Conservation (phyloP, 2,329 filamentous ascomycete genomes). For the Cladosporium sp. region DNA sequence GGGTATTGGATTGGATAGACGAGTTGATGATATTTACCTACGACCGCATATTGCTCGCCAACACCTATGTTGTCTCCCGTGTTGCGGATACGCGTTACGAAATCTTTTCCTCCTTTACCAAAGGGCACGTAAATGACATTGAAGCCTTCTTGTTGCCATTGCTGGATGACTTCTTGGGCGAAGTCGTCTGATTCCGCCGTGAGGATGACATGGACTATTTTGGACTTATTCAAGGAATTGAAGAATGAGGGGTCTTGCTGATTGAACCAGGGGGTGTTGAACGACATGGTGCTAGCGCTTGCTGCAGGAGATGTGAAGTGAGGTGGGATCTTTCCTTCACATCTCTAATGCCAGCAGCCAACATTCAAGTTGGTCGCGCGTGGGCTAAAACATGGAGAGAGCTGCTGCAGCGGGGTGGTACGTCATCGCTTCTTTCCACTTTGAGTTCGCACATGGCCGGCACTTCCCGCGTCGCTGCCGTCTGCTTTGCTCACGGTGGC, state of each 20-base stretch:
- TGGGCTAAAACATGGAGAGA: not conserved
- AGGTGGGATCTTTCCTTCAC: too few species aligned
- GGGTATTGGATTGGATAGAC: constrained; percentile 24
- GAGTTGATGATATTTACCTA: constrained; percentile 42
- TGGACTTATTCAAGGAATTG: constrained; percentile 35
- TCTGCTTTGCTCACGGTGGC: not conserved
- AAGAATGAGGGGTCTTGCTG: constrained; percentile 30
- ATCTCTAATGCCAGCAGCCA: too few species aligned
- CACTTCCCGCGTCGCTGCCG: too few species aligned
- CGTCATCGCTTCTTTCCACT: not conserved
- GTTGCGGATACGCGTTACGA: constrained; percentile 44
- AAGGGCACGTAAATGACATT: constrained; percentile 52
- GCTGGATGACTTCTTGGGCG: constrained; percentile 48
- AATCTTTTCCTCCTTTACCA: constrained; percentile 45
- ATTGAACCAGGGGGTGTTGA: constrained; percentile 31
- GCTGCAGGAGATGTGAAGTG: too few species aligned
- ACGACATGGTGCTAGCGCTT: constrained; percentile 14
- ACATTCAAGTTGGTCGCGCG: not conserved
- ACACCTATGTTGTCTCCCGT: constrained; percentile 52
- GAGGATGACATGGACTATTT: constrained; percentile 44
- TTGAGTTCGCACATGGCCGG: not conserved
- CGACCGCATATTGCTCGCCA: constrained; percentile 57
- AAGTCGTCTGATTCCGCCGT: constrained; percentile 53
- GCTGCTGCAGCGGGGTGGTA: too few species aligned
- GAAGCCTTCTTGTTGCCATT: constrained; percentile 59